Evolutionary conservation across 2,329 filamentous ascomycete genomes (phyloP), one percentile per base, ranked within the genome.

Genomic region (Whalleya microplaca): DNA sequence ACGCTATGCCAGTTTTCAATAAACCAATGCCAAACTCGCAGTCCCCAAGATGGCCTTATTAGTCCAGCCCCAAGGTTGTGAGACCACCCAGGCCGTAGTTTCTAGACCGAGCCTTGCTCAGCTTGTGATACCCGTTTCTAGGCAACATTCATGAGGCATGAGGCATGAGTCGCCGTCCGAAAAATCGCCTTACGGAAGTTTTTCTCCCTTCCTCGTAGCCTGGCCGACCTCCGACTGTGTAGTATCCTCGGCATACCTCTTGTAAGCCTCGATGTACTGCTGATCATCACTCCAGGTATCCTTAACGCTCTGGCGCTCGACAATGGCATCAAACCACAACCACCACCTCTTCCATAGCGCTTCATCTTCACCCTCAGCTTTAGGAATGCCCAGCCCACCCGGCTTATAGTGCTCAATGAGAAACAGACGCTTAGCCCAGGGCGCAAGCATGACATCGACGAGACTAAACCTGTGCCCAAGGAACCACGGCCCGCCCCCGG

Each of bases 391-490:
- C 2, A 78, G 62, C 0, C 83, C 83, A 0, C 81, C 82, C 0
- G 74, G 67, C 68, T 93, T 93, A 69, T 88, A 93, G 60, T 91
- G 81, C 64, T 93, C 88, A 63, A 93, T 87, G 5, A 91, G 75
- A 77, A 89, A 93, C 19, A 92, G 69, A 14, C 90, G 78, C 65
- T 86, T 82, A 0, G 86, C 85, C 89, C 89, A 93, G 0, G 90
- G 90, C 40, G 86, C 89, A 2, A 92, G 74, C 59, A 85, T 82
- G 21, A 92, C 77, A 70, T 94, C 90, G 14, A 91, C 83, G 19
- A 92, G 73, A 51, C 81, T 81, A n/a, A 91, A 81, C 41, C 80
- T 74, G 1, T 76, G 70, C 1, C 89, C 89, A 1, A 87, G 69
- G 67, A 92, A 93, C 74, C 83, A 93, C 0, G 89, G 89, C 0